These are phyloP conservation scores for Trypethelium eluteriae DNA, from an alignment of 495 filamentous ascomycete species.

Conservation along the genomic window DNA sequence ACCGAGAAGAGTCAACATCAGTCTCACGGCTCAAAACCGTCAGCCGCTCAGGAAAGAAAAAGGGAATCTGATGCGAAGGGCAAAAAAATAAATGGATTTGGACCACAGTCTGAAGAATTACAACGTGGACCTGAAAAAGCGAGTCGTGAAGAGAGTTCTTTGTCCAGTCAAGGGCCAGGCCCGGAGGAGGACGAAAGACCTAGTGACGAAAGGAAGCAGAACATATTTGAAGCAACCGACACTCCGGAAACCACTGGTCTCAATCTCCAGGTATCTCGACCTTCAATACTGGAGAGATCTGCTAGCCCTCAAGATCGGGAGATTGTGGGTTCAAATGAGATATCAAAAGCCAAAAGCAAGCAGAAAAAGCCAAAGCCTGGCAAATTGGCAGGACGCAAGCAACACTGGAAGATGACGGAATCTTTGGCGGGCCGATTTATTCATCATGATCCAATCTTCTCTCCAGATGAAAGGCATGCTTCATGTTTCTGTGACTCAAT, in stretches of 20 bases:
- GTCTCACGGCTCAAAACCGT: not conserved
- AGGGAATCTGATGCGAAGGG: slow-evolving; percentile 1
- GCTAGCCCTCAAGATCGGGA: not conserved
- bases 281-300: not conserved
- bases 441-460: slow-evolving; percentile 70
- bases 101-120: not conserved
- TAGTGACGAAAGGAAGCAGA: not conserved
- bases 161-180: not conserved
- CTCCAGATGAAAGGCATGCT: slow-evolving; percentile 69
- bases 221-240: not conserved
- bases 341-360: not conserved
- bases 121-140: not conserved
- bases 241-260: not conserved
- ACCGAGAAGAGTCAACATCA: not conserved
- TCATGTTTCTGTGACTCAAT: not conserved
- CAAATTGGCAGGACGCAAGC: not conserved
- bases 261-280: not conserved
- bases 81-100: not conserved
- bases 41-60: slow-evolving; percentile 7
- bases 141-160: not conserved
- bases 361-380: not conserved
- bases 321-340: not conserved
- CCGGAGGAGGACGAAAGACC: not conserved
- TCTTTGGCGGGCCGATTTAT: slow-evolving; percentile 62
- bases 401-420: slow-evolving; percentile 50